Percentiles rank a stretch among this genome's conserved stretches.
These are phyloP conservation scores for Neurospora sp. DNA, from an alignment of 495 filamentous ascomycete genomes.

Conservation along the genomic window DNA sequence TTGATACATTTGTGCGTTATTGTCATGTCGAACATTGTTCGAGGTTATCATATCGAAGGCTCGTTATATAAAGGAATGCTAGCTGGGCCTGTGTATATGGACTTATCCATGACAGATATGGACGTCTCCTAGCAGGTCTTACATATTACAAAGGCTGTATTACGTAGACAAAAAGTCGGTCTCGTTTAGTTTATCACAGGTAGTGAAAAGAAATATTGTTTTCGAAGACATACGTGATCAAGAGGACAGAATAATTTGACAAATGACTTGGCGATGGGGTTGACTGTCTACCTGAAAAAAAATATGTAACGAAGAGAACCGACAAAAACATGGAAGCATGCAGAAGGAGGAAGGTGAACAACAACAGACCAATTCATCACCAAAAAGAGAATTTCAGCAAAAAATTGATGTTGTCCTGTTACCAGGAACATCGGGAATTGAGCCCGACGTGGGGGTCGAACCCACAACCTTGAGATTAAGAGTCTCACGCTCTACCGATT, in stretches of 20 bases:
- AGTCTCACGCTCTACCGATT: constrained; percentile 69
- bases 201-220: not conserved
- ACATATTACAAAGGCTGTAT: not conserved
- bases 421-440: not conserved
- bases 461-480: constrained; percentile 26
- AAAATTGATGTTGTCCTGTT: not conserved
- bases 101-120: not conserved
- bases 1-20: not conserved
- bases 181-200: not conserved
- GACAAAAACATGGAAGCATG: no score
- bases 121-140: not conserved
- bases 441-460: not conserved
- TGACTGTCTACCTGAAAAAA: not conserved
- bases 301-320: not conserved
- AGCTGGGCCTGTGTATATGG: not conserved
- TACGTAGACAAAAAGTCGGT: not conserved
- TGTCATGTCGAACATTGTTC: not conserved
- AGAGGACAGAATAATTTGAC: not conserved
- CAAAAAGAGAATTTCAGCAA: not conserved
- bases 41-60: not conserved
- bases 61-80: not conserved
- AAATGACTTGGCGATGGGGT: not conserved
- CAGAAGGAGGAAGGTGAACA: not conserved
- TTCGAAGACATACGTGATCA: not conserved
- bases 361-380: not conserved